phyloP scores from a whole-genome alignment of 176 grass and related monocot species.

The Eragrostis curvula region DNA sequence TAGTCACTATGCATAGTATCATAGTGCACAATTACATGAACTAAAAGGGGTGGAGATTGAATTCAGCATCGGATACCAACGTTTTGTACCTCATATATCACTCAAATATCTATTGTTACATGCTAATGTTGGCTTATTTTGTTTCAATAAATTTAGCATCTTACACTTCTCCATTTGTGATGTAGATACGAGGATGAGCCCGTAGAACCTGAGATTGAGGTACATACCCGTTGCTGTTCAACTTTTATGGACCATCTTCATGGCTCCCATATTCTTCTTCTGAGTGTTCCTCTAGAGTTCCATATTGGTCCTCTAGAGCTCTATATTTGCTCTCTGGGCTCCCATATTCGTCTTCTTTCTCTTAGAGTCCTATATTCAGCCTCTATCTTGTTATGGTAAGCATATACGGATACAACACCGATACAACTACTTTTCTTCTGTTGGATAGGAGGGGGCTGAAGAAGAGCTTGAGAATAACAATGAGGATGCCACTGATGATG shows the following conservation, averaged over 20 bases:
- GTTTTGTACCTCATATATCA: background rate
- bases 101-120: background rate
- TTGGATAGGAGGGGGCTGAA: slow-evolving; percentile 75
- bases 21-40: background rate
- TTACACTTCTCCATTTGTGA: background rate
- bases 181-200: slow-evolving; percentile 87
- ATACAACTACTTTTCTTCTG: slow-evolving; percentile 1
- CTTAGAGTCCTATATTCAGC: too few relatives aligned
- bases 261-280: too few relatives aligned
- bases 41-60: background rate
- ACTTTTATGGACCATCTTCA: background rate
- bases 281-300: too few relatives aligned
- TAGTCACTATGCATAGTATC: background rate
- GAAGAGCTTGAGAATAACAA: slow-evolving; percentile 80
- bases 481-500: slow-evolving; percentile 64
- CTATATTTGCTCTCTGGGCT: too few relatives aligned
- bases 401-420: background rate
- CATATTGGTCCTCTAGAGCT: too few relatives aligned
- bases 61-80: background rate
- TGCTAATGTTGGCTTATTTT: background rate
- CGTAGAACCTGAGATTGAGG: slow-evolving; percentile 77
- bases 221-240: slow-evolving; percentile 24
- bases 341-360: too few relatives aligned
- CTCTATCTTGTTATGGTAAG: background rate
- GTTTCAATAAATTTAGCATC: background rate